Conservation (phyloP, 768 basidiomycete genomes). For the Roridomyces roridus region DNA sequence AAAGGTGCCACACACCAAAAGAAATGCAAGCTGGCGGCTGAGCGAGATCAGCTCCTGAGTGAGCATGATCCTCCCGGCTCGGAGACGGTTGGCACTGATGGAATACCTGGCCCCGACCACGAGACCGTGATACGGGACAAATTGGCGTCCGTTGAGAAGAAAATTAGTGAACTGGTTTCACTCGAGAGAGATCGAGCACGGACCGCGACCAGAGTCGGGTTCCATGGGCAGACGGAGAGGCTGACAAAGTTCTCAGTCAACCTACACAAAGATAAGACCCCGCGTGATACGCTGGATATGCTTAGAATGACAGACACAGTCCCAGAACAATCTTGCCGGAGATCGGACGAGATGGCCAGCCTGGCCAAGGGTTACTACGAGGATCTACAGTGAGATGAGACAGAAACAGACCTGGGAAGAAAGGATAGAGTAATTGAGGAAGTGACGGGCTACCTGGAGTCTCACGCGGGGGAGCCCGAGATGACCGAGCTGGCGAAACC, state of each 20-base stretch:
- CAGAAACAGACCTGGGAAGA: no score
- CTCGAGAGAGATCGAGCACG: not conserved
- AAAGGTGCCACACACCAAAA: not conserved
- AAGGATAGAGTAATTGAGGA: no score
- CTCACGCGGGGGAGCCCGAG: no score
- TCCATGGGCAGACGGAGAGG: not conserved
- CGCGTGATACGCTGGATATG: not conserved
- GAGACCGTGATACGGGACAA: no score
- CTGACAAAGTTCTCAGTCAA: conserved; percentile 4
- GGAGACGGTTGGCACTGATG: not conserved
- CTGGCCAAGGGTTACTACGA: no score
- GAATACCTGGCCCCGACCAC: not conserved
- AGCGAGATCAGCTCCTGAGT: not conserved
- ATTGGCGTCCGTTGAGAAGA: not conserved
- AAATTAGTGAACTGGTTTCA: not conserved
- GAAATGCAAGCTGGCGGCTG: not conserved
- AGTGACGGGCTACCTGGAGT: no score
- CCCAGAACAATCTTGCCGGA: no score
- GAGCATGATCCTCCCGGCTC: not conserved
- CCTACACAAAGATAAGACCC: not conserved
- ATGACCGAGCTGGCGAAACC: no score
- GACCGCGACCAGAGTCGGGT: not conserved
- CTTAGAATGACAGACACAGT: not conserved
- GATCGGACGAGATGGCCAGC: no score
- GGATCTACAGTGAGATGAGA: no score